Conservation (phyloP, 208 protist genomes). For the Blechomonas ayalai region DNA sequence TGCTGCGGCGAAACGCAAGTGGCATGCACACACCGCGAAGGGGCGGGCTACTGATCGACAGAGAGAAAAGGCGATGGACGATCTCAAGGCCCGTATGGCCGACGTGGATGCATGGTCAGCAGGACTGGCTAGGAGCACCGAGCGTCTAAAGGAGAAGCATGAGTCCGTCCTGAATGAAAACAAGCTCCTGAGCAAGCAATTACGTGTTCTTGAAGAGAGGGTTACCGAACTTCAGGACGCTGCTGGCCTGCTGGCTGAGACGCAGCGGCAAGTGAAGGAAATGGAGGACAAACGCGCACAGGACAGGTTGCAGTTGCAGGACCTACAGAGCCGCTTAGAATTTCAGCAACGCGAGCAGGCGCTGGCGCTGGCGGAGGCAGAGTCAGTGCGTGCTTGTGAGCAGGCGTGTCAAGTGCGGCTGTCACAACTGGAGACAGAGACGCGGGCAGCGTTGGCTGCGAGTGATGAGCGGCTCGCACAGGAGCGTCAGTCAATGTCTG, state of each 20-base stretch:
- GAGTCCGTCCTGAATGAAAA: not conserved
- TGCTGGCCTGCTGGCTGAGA: not conserved
- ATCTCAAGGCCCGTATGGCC: slow-evolving; percentile 1
- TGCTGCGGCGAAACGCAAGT: slow-evolving; percentile 6
- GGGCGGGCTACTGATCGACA: slow-evolving; percentile 8
- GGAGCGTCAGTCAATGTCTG: slow-evolving; percentile 9
- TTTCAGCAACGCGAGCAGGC: not conserved
- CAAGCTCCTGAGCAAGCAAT: not conserved
- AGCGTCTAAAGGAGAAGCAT: slow-evolving; percentile 1
- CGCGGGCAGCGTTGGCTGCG: not conserved
- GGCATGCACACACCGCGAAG: slow-evolving; percentile 8
- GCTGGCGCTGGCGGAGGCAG: not conserved
- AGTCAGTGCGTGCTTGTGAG: not conserved
- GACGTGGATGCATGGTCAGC: not conserved
- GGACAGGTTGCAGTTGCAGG: too few species aligned
- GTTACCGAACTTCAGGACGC: slow-evolving; percentile 1
- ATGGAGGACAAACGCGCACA: slow-evolving; percentile 1
- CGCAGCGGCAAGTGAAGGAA: not conserved
- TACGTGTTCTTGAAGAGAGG: slow-evolving; percentile 3
- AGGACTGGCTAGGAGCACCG: slow-evolving; percentile 2
- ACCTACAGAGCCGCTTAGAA: not conserved
- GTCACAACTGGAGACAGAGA: not conserved
- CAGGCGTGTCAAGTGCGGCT: not conserved
- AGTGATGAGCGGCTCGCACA: slow-evolving; percentile 3
- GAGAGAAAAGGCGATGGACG: not conserved